Evolutionary conservation across 441 rosid species (phyloP), one percentile per base, ranked within the genome.

Genomic region (Aquilaria agallochum): DNA sequence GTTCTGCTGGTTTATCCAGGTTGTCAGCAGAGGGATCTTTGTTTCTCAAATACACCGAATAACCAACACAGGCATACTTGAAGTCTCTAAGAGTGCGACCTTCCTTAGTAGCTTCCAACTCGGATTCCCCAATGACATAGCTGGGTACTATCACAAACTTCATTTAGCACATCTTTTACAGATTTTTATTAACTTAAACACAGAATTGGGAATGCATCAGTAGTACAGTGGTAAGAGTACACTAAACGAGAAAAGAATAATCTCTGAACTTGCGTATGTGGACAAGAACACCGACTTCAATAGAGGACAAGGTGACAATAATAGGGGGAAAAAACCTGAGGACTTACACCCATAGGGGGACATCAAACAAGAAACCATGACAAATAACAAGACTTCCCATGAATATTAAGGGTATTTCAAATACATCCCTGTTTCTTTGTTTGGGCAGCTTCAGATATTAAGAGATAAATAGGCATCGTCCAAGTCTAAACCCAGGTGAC

Each of bases 1-100:
- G 50, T 55, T 74, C 79, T 31, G 65, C 63, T 50, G 48, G 60
- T 69, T 74, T 79, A 58, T 56, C 66, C 45, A 45, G 58, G 13
- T 49, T 62, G 11, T 62, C 63, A 51, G 76, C 44, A 51, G 73
- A 60, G n/a, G 71, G 65, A 61, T 47, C 71, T 57, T 64, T 67
- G 40, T 67, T 67, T 52, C 74, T 76, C 59, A 76, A 47, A 69
- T 63, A 72, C 56, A 76, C 75, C 15, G 84, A 76, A 68, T 76
- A 76, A 54, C 84, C 84, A 59, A 72, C 63, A 59, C 84, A 79
- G 53, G 68, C 77, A 72, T 76, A 79, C 56, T 68, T 69, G 67
- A 76, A 79, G 50, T 74, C 73, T 31, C 47, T 40, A 50, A 80
- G 73, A 50, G 40, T 65, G 44, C 71, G 75, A 42, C 75, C 76